These are phyloP conservation scores for Diospyros kaki DNA, from an alignment of 148 eudicot genomes.

Conservation along the genomic window DNA sequence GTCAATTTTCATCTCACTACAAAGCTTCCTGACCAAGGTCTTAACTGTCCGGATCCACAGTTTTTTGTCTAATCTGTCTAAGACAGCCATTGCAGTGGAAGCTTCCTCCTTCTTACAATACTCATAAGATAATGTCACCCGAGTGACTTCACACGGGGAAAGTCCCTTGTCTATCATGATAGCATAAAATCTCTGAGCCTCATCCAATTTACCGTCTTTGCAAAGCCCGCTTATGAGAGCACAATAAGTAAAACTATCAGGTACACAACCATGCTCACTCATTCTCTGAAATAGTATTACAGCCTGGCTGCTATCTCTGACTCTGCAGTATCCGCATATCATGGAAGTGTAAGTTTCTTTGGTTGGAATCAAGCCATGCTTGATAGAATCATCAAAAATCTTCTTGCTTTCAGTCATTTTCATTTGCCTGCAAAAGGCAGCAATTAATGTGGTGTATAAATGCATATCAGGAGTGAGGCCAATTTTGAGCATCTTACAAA, in stretches of 20 bases:
- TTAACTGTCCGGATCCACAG: constrained; percentile 66
- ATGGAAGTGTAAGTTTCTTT: constrained; percentile 77
- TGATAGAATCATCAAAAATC: constrained; percentile 54
- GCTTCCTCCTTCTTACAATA: constrained; percentile 54
- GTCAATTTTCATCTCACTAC: constrained; percentile 70
- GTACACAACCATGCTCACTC: constrained; percentile 58
- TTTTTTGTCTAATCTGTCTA: constrained; percentile 70
- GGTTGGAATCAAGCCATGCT: constrained; percentile 59
- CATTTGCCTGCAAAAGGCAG: constrained; percentile 52
- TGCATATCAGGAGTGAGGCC: constrained; percentile 69
- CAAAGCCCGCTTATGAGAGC: constrained; percentile 88
- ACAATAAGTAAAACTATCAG: constrained; percentile 75
- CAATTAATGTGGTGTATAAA: constrained; percentile 60
- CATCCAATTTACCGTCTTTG: constrained; percentile 61
- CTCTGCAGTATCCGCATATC: constrained; percentile 74
- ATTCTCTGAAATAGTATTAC: constrained; percentile 48
- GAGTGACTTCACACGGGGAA: constrained; percentile 83
- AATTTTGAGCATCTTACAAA: constrained; percentile 54
- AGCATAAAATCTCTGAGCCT: constrained; percentile 57
- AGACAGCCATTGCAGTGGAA: constrained; percentile 33
- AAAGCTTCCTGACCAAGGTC: constrained; percentile 83
- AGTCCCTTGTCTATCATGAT: constrained; percentile 61
- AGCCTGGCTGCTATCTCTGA: constrained; percentile 40
- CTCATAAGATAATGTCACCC: constrained; percentile 75
- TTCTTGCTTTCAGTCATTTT: constrained; percentile 59